Evolutionary conservation across 1,139 yeast species (phyloP).

Genomic region (Pichia sp.): DNA sequence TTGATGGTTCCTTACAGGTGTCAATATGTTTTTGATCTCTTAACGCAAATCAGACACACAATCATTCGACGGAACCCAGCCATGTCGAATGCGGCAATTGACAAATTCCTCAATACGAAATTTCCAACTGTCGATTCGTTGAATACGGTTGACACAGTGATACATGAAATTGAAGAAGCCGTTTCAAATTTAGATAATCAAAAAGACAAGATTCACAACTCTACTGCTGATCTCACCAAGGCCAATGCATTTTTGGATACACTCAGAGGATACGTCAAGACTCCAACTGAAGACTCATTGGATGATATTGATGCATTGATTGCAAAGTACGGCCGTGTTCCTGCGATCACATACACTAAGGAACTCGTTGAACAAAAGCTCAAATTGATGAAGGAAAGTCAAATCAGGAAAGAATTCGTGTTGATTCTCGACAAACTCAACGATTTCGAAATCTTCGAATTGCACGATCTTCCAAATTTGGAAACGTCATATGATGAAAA

Average conservation of each 20-base stretch:
- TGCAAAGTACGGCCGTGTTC: conserved; percentile 10
- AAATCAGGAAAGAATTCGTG: background rate
- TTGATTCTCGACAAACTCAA: conserved; percentile 4
- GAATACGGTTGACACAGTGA: conserved; percentile 11
- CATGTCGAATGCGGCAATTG: conserved; percentile 2
- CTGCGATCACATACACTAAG: conserved; percentile 16
- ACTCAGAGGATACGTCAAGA: conserved; percentile 1
- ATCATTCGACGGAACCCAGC: too few relatives aligned
- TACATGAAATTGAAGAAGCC: conserved; percentile 5
- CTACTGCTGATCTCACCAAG: background rate
- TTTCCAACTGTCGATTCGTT: conserved; percentile 14
- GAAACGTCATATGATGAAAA: background rate
- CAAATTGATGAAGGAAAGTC: conserved; percentile 6
- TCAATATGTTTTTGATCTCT: too few relatives aligned
- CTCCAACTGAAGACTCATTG: conserved; percentile 2
- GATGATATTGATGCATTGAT: conserved; percentile 8
- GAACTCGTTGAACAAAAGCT: conserved; percentile 14
- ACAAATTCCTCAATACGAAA: conserved; percentile 13
- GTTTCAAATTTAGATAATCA: background rate
- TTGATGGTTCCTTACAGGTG: too few relatives aligned
- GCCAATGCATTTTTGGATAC: conserved; percentile 5
- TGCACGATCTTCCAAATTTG: background rate
- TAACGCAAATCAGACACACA: background rate
- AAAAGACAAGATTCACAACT: background rate
- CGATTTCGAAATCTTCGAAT: conserved; percentile 16